A percentile compares a stretch with the other conserved stretches of the same genome.
Conservation (phyloP, 2,329 filamentous ascomycete genomes). For the Alternaria alternata region DNA sequence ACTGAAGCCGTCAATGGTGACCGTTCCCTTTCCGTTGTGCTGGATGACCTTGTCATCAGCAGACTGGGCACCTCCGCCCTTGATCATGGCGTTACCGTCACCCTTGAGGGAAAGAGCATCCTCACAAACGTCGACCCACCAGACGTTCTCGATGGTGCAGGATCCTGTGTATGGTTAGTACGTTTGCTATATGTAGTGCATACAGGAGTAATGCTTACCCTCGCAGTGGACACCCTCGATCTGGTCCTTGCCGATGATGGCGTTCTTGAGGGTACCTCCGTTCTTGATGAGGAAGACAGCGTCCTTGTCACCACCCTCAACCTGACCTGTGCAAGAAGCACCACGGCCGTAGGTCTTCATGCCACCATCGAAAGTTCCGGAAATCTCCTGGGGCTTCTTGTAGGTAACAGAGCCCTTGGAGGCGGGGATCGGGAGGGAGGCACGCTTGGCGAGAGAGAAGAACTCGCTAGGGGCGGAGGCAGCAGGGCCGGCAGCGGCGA, state of each 20-base stretch:
- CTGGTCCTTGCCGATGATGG: constrained; percentile 63
- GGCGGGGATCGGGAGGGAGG: constrained; percentile 39
- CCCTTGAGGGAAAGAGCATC: constrained; percentile 50
- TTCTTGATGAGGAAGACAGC: constrained; percentile 63
- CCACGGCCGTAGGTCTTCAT: constrained; percentile 48
- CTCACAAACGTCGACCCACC: constrained; percentile 56
- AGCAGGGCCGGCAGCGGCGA: constrained; percentile 42
- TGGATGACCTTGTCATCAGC: constrained; percentile 55
- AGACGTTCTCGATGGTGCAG: constrained; percentile 43
- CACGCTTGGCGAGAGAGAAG: constrained; percentile 42
- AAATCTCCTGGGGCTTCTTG: constrained; percentile 32
- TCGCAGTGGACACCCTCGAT: constrained; percentile 45
- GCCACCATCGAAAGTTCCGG: constrained; percentile 44
- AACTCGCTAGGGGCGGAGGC: constrained; percentile 30
- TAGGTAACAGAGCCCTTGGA: constrained; percentile 45
- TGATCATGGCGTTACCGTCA: constrained; percentile 49
- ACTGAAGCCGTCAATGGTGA: constrained; percentile 50
- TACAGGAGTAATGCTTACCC: constrained; percentile 38
- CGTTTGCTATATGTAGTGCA: background rate
- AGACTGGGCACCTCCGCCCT: constrained; percentile 51
- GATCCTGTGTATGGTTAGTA: constrained; percentile 36
- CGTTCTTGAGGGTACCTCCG: constrained; percentile 62
- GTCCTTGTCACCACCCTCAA: constrained; percentile 56
- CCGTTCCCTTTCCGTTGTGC: constrained; percentile 53
- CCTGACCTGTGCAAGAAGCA: constrained; percentile 52